A percentile compares a stretch with the other conserved stretches of the same genome.
These are phyloP conservation scores for Fusarium sp. DNA, from an alignment of 2,329 filamentous ascomycete genomes.

Conservation along the genomic window DNA sequence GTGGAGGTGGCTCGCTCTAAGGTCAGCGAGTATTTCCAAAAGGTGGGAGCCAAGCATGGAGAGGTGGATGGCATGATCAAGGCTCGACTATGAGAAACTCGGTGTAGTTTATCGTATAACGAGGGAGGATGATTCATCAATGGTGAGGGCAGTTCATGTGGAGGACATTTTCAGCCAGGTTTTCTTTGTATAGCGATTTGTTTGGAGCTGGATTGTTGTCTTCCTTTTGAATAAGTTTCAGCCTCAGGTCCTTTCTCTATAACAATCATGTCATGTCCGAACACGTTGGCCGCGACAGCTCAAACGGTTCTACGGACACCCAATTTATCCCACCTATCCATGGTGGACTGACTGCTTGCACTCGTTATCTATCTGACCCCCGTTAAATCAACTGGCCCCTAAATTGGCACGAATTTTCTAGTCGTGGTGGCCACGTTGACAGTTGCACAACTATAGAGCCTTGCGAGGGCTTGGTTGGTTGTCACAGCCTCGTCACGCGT, in stretches of 20 bases:
- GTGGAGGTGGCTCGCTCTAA: slow-evolving; percentile 78
- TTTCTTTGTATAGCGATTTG: slow-evolving; percentile 25
- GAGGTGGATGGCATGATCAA: slow-evolving; percentile 62
- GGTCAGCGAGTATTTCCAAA: slow-evolving; percentile 80
- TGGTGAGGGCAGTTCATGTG: slow-evolving; percentile 7
- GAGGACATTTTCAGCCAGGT: slow-evolving; percentile 16
- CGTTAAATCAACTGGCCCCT: neutral
- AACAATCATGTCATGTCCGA: neutral
- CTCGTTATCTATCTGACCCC: neutral
- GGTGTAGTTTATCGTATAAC: neutral
- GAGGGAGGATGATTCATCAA: neutral
- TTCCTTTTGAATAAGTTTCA: neutral
- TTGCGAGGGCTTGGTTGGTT: neutral
- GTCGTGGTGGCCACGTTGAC: neutral
- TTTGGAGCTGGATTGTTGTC: slow-evolving; percentile 9
- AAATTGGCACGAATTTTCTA: neutral
- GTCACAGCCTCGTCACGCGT: neutral
- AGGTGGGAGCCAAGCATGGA: slow-evolving; percentile 54
- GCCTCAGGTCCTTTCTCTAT: neutral
- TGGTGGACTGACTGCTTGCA: neutral
- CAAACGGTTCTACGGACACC: neutral
- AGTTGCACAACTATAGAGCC: neutral
- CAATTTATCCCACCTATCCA: neutral
- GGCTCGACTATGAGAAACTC: slow-evolving; percentile 58
- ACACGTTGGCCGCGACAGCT: neutral